A percentile compares a stretch with the other conserved stretches of the same genome.
phyloP scores from a whole-genome alignment of 352 stramenopile genomes.

The Globisporangium echinulatum region DNA sequence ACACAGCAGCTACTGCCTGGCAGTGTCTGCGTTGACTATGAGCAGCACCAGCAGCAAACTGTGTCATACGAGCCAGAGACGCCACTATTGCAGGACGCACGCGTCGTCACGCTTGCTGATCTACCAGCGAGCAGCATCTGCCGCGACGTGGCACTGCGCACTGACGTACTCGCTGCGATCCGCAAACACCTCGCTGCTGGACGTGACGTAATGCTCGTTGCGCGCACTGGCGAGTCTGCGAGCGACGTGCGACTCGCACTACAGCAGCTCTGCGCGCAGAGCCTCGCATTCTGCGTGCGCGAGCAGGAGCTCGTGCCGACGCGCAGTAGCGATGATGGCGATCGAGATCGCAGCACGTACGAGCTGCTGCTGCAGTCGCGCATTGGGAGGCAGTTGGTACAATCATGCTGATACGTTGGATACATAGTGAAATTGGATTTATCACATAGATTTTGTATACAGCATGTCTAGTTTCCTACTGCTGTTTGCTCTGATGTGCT shows the following conservation, averaged over 20 bases:
- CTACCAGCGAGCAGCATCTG: slow-evolving; percentile 14
- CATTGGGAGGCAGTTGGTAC: background rate
- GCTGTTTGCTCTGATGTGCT: background rate
- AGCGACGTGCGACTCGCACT: slow-evolving; percentile 26
- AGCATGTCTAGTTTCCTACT: background rate
- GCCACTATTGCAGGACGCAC: too few species aligned
- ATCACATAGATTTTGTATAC: background rate
- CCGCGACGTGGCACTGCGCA: slow-evolving; percentile 15
- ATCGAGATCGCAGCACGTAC: background rate
- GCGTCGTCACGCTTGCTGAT: slow-evolving; percentile 1
- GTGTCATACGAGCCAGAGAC: too few species aligned
- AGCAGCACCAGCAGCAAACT: too few species aligned
- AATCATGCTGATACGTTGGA: background rate
- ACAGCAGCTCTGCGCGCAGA: slow-evolving; percentile 48
- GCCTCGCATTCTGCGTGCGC: slow-evolving; percentile 32
- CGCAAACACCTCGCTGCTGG: slow-evolving; percentile 28
- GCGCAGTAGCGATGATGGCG: background rate
- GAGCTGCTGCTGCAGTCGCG: slow-evolving; percentile 3
- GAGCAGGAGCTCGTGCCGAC: slow-evolving; percentile 39
- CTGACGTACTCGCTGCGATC: slow-evolving; percentile 27
- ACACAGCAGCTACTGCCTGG: too few species aligned
- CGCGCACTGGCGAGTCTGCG: background rate
- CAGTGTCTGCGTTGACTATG: too few species aligned
- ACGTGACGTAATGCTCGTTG: slow-evolving; percentile 18
- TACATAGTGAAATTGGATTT: background rate